phyloP scores from a whole-genome alignment of 257 asterid genomes.

The Handroanthus guayacan region DNA sequence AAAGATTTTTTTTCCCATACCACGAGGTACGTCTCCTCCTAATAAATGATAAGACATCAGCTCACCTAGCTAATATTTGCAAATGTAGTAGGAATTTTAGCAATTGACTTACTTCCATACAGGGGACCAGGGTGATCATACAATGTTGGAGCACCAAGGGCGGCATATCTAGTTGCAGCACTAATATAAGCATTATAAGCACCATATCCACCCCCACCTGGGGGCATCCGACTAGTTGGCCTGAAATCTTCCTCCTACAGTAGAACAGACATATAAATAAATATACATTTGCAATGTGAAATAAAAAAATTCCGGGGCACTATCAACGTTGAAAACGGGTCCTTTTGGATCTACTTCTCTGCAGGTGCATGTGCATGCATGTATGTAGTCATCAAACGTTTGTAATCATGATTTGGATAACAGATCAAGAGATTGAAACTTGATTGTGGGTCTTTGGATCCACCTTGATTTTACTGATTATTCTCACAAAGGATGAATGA shows the following conservation, averaged over 20 bases:
- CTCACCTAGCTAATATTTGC: conserved; percentile 9
- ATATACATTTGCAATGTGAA: neutral
- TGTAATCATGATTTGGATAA: neutral
- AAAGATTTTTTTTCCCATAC: conserved; percentile 93
- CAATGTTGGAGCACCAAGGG: conserved; percentile 96
- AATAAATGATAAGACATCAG: conserved; percentile 31
- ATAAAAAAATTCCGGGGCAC: conserved; percentile 5
- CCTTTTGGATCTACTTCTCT: neutral
- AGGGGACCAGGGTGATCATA: conserved; percentile 78
- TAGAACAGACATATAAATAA: conserved; percentile 1
- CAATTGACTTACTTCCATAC: conserved; percentile 82
- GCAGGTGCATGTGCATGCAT: neutral
- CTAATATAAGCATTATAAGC: conserved; percentile 93
- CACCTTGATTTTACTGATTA: neutral
- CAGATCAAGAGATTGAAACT: neutral
- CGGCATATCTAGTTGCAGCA: conserved; percentile 96
- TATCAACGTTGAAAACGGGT: neutral
- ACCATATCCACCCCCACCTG: conserved; percentile 84
- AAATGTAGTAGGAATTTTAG: neutral
- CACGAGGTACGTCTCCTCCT: conserved; percentile 81
- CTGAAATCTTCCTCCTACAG: conserved; percentile 82
- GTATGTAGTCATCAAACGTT: neutral
- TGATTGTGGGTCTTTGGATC: neutral
- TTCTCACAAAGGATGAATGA: neutral
- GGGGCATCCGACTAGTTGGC: conserved; percentile 74